Percentiles rank a stretch among this genome's conserved stretches.
Evolutionary conservation across 75 land plant species (phyloP).

Genomic region (Cryptomeria japonica): DNA sequence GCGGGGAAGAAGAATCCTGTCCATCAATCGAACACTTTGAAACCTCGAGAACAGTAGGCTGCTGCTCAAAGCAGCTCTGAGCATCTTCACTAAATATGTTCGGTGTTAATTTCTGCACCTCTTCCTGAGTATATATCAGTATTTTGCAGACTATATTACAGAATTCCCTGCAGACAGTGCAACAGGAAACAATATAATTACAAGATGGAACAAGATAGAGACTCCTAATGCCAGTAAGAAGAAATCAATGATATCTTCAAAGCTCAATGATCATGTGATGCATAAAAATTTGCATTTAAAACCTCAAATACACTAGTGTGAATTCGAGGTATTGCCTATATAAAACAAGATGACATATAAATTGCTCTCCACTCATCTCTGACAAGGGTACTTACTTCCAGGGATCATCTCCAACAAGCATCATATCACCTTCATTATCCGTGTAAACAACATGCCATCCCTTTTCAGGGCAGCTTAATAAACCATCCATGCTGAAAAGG

Average conservation of each 20-base stretch:
- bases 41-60: slow-evolving; percentile 34
- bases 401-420: slow-evolving; percentile 94
- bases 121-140: slow-evolving; percentile 62
- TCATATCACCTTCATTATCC: slow-evolving; percentile 85
- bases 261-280: background rate
- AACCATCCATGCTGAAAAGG: slow-evolving; percentile 75
- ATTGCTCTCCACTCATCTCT: background rate
- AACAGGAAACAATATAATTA: background rate
- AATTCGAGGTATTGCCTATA: background rate
- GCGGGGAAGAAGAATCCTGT: slow-evolving; percentile 51
- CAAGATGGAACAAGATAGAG: background rate
- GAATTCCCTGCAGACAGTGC: slow-evolving; percentile 43
- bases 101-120: slow-evolving; percentile 48
- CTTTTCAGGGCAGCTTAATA: slow-evolving; percentile 43
- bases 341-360: background rate
- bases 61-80: slow-evolving; percentile 63
- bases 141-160: slow-evolving; percentile 56
- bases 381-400: slow-evolving; percentile 59
- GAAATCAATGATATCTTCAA: background rate
- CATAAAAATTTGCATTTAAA: background rate
- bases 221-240: background rate
- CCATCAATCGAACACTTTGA: slow-evolving; percentile 51
- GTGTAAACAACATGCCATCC: slow-evolving; percentile 90
- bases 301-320: background rate
- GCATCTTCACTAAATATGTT: slow-evolving; percentile 43